Conservation (phyloP, 176 grass and related monocot genomes). For the Lolium multiflorum region DNA sequence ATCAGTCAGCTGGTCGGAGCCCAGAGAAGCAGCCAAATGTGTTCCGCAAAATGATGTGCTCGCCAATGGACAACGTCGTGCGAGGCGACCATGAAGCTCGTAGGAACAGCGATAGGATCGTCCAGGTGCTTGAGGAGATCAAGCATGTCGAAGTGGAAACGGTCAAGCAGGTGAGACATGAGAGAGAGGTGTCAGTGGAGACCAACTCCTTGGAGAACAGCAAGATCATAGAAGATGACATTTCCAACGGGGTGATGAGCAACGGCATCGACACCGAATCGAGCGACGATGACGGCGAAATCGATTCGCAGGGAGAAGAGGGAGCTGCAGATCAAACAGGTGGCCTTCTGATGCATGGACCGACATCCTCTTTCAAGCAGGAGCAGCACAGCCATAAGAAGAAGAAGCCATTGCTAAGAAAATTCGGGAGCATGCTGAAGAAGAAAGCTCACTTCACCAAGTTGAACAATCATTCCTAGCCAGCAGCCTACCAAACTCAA, state of each 20-base stretch:
- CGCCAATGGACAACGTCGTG: conserved; percentile 50
- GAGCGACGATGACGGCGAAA: conserved; percentile 38
- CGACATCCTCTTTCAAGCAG: conserved; percentile 55
- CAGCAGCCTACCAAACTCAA: background rate
- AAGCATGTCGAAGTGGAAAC: conserved; percentile 57
- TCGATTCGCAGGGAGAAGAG: conserved; percentile 55
- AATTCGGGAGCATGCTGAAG: conserved; percentile 88
- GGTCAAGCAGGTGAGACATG: conserved; percentile 42
- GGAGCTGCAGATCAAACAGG: conserved; percentile 52
- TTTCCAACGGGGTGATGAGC: conserved; percentile 56
- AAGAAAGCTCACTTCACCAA: conserved; percentile 86
- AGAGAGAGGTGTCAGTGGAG: conserved; percentile 28
- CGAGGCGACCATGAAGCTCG: conserved; percentile 41
- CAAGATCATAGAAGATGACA: conserved; percentile 63
- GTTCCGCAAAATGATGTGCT: conserved; percentile 68
- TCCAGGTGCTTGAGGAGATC: conserved; percentile 56
- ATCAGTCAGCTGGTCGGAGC: conserved; percentile 48
- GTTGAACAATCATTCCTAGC: conserved; percentile 51
- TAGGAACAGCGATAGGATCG: conserved; percentile 36
- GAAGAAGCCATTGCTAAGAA: conserved; percentile 86
- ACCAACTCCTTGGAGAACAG: conserved; percentile 56
- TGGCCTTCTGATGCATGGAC: conserved; percentile 49
- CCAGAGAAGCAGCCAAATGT: conserved; percentile 51
- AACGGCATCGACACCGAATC: conserved; percentile 34
- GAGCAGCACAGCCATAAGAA: conserved; percentile 73